Evolutionary conservation across 768 basidiomycete genomes (phyloP), one percentile per base, ranked within the genome.

Genomic region (Panellus pusillus): DNA sequence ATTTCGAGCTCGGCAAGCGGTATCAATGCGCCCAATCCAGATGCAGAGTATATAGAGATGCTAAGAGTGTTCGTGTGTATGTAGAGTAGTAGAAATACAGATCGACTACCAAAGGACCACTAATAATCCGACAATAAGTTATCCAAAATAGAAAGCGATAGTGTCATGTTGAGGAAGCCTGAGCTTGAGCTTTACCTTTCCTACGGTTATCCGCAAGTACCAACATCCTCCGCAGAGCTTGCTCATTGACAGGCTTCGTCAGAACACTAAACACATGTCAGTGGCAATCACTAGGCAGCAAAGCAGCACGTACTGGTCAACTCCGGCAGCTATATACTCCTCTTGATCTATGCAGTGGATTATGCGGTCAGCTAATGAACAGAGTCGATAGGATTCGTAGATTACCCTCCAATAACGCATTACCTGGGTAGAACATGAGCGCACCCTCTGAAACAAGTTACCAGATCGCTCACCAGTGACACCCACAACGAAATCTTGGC

Each of bases 201-300:
- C 78, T 79, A 69, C 73, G 72, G 49, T 75, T 72, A 37, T 77
- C 75, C 35, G 80, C 80, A 40, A 69, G 61, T 19, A 72, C 61
- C n/a, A 81, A 63, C 50, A 79, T 74, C 37, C 76, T 73, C 61
- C 70, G 65, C 20, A 81, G 66, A 54, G 72, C 76, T 50, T 73
- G 77, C 70, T 90, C 87, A 19, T 85, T 75, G 2, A 91, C 90
- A 0, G 91, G 90, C 70, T 92, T 92, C 43, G 87, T 91, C 55
- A 92, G 69, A 14, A 92, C 82, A 47, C 87, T 90, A 50, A 13
- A 54, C 52, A 27, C 44, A 18, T 15, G 47, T 60, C 57, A 55
- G 61, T 47, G 44, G 44, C 29, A n/a, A 2, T 20, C 50, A 46
- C 42, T 55, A 28, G 47, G 8, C 15, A 39, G 42, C 29, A 17